Conservation (phyloP, 2,329 filamentous ascomycete species). For the Fusarium tricinctum region DNA sequence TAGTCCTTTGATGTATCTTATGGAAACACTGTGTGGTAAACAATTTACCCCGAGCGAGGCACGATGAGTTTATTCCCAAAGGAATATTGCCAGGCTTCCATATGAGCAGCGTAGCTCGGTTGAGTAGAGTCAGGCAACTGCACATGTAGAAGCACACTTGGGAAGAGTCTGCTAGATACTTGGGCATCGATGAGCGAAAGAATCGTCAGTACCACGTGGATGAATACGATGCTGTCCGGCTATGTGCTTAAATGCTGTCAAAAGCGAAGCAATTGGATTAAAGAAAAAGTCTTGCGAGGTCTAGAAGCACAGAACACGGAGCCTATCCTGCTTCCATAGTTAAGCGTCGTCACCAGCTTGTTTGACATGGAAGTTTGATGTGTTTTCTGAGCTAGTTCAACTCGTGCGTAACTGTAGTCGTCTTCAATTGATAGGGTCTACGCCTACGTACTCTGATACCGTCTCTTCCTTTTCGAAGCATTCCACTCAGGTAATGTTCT, state of each 20-base stretch:
- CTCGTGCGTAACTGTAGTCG: conserved; percentile 6
- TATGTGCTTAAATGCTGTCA: background rate
- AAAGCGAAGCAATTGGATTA: background rate
- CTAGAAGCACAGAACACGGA: background rate
- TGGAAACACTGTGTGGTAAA: background rate
- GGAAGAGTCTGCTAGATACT: background rate
- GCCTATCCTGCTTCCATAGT: too few species aligned
- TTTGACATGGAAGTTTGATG: background rate
- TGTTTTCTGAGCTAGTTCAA: background rate
- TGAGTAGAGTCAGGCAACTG: background rate
- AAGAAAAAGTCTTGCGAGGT: too few species aligned
- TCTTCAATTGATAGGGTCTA: background rate
- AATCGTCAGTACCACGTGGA: background rate
- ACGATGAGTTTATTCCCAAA: background rate
- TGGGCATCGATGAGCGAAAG: background rate
- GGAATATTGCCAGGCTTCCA: background rate
- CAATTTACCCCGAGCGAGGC: background rate
- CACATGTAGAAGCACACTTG: background rate
- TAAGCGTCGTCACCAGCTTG: background rate
- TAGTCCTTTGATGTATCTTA: background rate
- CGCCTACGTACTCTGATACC: background rate
- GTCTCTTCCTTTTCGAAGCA: background rate
- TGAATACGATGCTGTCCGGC: background rate
- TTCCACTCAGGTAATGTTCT: background rate
- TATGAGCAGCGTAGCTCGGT: accelerated